Evolutionary conservation across 1,139 yeast species (phyloP).

Genomic region (Saccharomycopsis hybrid): DNA sequence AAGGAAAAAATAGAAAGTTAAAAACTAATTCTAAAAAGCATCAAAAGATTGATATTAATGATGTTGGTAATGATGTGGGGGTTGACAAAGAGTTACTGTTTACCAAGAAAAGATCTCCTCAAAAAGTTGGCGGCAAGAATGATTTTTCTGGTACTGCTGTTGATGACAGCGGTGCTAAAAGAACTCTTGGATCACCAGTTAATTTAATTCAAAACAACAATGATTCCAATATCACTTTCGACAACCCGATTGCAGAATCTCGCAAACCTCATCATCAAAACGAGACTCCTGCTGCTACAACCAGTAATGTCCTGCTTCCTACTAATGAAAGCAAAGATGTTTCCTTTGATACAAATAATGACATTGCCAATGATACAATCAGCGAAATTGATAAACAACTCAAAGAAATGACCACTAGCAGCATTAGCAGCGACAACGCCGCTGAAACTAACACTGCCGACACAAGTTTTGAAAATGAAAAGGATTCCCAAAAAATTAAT

Average conservation of each 20-base stretch:
- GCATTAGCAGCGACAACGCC: neutral
- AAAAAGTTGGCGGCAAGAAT: no score
- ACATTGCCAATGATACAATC: neutral
- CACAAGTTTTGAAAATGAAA: neutral
- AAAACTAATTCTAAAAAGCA: neutral
- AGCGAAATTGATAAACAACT: conserved; percentile 14
- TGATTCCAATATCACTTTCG: neutral
- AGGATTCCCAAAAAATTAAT: neutral
- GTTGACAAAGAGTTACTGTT: neutral
- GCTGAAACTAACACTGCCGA: neutral
- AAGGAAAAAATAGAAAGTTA: neutral
- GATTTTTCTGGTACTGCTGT: no score
- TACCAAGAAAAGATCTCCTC: neutral
- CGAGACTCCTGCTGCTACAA: no score
- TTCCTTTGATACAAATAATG: neutral
- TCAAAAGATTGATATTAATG: neutral
- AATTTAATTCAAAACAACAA: conserved; percentile 9
- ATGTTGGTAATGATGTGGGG: no score
- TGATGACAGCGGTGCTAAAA: no score
- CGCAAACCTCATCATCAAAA: no score
- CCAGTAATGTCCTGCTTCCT: no score
- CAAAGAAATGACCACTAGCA: conserved; percentile 2
- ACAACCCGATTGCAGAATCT: neutral
- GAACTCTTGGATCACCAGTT: conserved; percentile 15
- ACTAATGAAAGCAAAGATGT: neutral